Conservation (phyloP, 805 yeast genomes). For the Starmerella sp. region DNA sequence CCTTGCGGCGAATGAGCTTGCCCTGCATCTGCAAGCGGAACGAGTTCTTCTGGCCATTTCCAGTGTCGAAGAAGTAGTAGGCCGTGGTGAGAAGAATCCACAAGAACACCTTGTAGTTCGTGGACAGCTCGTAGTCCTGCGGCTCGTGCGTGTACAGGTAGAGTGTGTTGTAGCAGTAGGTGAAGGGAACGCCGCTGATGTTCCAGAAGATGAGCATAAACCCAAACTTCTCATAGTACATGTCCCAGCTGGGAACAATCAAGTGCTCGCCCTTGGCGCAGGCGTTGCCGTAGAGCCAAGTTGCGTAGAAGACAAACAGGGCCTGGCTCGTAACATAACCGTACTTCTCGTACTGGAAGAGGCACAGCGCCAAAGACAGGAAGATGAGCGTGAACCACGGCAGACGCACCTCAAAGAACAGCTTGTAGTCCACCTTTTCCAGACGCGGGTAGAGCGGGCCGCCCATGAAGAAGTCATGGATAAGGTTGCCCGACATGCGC, state of each 20-base stretch:
- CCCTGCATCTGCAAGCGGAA: conserved; percentile 73
- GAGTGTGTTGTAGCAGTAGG: conserved; percentile 89
- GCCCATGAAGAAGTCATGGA: conserved; percentile 93
- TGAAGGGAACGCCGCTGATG: conserved; percentile 97
- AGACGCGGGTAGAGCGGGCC: conserved; percentile 94
- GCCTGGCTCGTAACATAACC: conserved; percentile 75
- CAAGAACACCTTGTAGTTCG: conserved; percentile 45
- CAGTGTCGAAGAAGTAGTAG: conserved; percentile 88
- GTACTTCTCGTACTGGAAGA: conserved; percentile 69
- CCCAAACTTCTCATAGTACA: conserved; percentile 99
- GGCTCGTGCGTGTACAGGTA: conserved; percentile 78
- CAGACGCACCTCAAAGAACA: conserved; percentile 93
- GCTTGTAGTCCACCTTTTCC: conserved; percentile 84
- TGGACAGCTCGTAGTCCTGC: conserved; percentile 63
- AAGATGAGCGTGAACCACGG: conserved; percentile 92
- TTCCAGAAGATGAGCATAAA: conserved; percentile 98
- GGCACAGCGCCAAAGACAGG: conserved; percentile 58
- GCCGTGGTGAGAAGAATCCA: conserved; percentile 50
- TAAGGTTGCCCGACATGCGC: conserved; percentile 79
- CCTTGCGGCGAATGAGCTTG: conserved; percentile 60
- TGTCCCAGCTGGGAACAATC: conserved; percentile 97
- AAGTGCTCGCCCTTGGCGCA: conserved; percentile 96
- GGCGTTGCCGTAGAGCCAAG: conserved; percentile 92
- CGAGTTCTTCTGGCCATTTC: conserved; percentile 88
- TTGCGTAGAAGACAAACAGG: conserved; percentile 61